Conservation (phyloP, 2,329 filamentous ascomycete species). For the Botrytis fragariae region DNA sequence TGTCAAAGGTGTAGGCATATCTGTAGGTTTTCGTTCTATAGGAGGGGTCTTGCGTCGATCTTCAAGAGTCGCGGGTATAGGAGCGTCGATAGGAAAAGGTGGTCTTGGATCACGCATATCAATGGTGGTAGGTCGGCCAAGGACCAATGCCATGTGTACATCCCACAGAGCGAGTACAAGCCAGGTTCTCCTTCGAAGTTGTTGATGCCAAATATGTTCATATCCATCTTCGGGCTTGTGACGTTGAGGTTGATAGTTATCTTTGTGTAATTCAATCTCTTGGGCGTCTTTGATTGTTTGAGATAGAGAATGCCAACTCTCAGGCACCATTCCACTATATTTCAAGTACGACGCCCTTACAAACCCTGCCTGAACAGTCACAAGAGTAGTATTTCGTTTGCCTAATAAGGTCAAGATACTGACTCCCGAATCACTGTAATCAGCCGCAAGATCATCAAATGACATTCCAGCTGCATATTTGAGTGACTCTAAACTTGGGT, state of each 20-base stretch:
- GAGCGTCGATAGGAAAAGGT: slow-evolving; percentile 53
- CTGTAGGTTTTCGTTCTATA: slow-evolving; percentile 43
- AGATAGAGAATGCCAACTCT: slow-evolving; percentile 48
- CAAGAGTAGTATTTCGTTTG: slow-evolving; percentile 54
- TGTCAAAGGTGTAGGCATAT: slow-evolving; percentile 57
- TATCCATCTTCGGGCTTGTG: slow-evolving; percentile 49
- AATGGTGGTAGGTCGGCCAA: slow-evolving; percentile 46
- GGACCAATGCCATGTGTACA: slow-evolving; percentile 39
- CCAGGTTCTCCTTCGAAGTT: slow-evolving; percentile 56
- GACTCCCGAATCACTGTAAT: slow-evolving; percentile 59
- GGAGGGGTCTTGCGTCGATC: slow-evolving; percentile 50
- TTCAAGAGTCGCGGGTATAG: slow-evolving; percentile 41
- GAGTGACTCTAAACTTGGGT: slow-evolving; percentile 52
- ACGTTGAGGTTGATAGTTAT: slow-evolving; percentile 45
- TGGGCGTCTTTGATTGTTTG: slow-evolving; percentile 60
- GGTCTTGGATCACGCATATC: slow-evolving; percentile 49
- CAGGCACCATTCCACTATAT: slow-evolving; percentile 57
- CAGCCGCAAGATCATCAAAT: slow-evolving; percentile 58
- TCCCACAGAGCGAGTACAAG: slow-evolving; percentile 51
- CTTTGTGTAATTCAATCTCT: slow-evolving; percentile 58
- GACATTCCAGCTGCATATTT: slow-evolving; percentile 59
- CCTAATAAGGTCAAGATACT: slow-evolving; percentile 54
- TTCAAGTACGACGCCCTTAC: slow-evolving; percentile 56
- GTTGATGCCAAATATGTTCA: slow-evolving; percentile 57
- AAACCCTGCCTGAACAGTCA: slow-evolving; percentile 58